Evolutionary conservation across 148 eudicot genomes (phyloP).

Genomic region (Oxyria digyna): DNA sequence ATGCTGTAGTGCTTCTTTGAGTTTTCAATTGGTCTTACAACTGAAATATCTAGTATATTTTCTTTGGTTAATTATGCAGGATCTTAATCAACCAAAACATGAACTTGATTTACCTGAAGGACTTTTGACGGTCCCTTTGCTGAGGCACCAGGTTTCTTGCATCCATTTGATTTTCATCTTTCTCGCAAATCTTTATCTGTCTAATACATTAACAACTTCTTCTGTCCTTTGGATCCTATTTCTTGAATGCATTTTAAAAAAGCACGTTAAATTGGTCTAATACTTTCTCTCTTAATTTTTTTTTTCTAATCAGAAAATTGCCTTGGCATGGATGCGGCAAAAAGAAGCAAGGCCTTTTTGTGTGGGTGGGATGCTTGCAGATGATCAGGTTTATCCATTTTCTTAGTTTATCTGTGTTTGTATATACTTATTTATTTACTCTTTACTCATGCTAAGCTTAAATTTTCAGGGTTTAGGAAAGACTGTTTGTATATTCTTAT

Average conservation of each 20-base stretch:
- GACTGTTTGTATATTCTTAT: neutral
- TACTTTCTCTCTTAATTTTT: neutral
- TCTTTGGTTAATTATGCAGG: conserved; percentile 1
- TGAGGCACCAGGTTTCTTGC: conserved; percentile 9
- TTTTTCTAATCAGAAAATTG: conserved; percentile 57
- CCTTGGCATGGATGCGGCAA: conserved; percentile 91
- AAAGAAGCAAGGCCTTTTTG: conserved; percentile 72
- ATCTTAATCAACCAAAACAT: conserved; percentile 3
- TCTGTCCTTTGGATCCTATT: neutral
- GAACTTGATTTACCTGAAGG: conserved; percentile 6
- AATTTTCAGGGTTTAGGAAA: too few species aligned
- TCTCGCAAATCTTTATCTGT: neutral
- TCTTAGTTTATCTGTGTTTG: neutral
- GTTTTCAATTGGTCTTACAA: neutral
- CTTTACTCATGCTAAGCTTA: neutral
- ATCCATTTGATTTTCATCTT: neutral
- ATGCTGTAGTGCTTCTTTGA: neutral
- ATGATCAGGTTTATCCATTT: conserved; percentile 67
- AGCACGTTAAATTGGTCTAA: neutral
- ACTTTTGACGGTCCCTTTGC: neutral
- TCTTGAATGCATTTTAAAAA: neutral
- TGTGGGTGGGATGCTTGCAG: conserved; percentile 93
- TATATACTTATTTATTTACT: neutral
- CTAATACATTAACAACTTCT: neutral
- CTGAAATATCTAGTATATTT: neutral